Percentiles rank a stretch among this genome's conserved stretches.
Conservation (phyloP, 2,329 filamentous ascomycete genomes). For the Epichloe baconii region DNA sequence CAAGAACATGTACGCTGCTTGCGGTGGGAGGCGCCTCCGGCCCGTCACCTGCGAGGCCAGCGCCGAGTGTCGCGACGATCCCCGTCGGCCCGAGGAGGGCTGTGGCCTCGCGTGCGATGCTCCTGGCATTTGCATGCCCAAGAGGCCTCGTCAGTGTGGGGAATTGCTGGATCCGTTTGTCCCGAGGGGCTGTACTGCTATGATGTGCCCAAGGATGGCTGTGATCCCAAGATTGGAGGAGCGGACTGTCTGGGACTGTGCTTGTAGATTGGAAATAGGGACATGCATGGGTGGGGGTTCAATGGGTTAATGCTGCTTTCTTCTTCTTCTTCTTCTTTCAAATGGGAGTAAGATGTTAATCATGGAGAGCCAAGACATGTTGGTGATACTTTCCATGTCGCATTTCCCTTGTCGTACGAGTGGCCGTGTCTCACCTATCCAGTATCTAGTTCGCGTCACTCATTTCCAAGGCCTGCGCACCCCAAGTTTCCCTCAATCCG, state of each 20-base stretch:
- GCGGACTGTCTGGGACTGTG: slow-evolving; percentile 20
- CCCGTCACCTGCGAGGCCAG: slow-evolving; percentile 15
- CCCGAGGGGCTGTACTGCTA: slow-evolving; percentile 17
- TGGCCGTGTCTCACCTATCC: not conserved
- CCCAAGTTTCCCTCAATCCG: too few species aligned
- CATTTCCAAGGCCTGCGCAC: too few species aligned
- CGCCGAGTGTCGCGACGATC: slow-evolving; percentile 20
- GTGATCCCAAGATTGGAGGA: slow-evolving; percentile 16
- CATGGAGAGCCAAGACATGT: too few species aligned
- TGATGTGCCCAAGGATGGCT: slow-evolving; percentile 15
- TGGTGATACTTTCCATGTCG: not conserved
- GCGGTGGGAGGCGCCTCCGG: slow-evolving; percentile 17
- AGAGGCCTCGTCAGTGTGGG: slow-evolving; percentile 12
- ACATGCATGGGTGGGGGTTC: not conserved
- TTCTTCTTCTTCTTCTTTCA: not conserved
- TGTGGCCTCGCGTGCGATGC: slow-evolving; percentile 24
- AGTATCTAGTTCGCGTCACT: too few species aligned
- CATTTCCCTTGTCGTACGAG: not conserved
- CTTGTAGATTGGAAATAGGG: slow-evolving; percentile 8
- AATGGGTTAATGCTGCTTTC: not conserved
- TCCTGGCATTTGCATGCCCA: slow-evolving; percentile 21
- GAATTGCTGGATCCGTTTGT: slow-evolving; percentile 15
- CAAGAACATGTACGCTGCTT: slow-evolving; percentile 18
- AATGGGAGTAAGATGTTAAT: too few species aligned
- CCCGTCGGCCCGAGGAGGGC: slow-evolving; percentile 12